Evolutionary conservation across 345 rosid species (phyloP), one percentile per base, ranked within the genome.

Genomic region (Ceriops decandra): DNA sequence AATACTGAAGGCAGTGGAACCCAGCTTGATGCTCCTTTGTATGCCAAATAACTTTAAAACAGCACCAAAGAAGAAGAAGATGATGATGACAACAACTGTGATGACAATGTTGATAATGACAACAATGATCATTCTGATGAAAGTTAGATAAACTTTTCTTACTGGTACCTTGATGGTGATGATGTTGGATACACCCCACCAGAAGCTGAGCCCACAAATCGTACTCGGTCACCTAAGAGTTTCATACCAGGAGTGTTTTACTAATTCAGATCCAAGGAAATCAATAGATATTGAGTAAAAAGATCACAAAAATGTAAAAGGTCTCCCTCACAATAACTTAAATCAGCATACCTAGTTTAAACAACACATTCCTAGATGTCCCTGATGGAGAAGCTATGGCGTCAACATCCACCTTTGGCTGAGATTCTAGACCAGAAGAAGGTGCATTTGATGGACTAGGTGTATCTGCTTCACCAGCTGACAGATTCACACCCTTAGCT

Each of bases 141-240:
- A 70, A 52, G 46, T 2, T 7, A 64, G 27, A 27, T 9, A n/a
- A 61, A 60, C 19, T 30, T 30, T 51, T 38, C 36, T 27, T 7
- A 17, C 33, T 54, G n/a, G 58, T 79, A 92, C 98, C 98, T 88
- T 62, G 84, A 64, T 59, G 84, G 67, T 62, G 91, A 79, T 64
- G 82, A 42, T 52, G 86, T 32, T 61, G 77, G 75, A 79, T 82
- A 82, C 56, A 82, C 66, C 75, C 81, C 82, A 71, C 86, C 72
- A 64, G 84, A 77, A 75, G 84, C 67, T 22, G 82, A 68, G 42
- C 78, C 82, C 26, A 70, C 42, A 79, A 79, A 93, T 73, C 79
- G 82, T 71, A 93, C 93, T 79, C 85, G 81, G 78, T 93, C 97
- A 68, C 93, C 98, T 93, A 80, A 76, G 79, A 67, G 62, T 71